A percentile compares a stretch with the other conserved stretches of the same genome.
phyloP scores from a whole-genome alignment of 2,329 filamentous ascomycete species.

The Stagonosporopsis tanaceti region DNA sequence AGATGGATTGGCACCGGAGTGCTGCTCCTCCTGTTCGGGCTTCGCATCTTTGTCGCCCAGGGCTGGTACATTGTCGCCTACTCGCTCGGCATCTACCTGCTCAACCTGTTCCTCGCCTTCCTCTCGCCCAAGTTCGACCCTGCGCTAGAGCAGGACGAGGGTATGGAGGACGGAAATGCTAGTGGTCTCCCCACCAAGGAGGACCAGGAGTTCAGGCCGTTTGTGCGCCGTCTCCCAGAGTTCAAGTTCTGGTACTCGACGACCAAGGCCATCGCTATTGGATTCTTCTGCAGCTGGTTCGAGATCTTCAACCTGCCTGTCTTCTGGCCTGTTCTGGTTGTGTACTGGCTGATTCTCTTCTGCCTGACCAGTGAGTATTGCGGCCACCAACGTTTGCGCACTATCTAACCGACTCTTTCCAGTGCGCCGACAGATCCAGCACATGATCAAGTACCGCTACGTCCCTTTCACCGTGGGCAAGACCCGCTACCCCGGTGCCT shows the following conservation, averaged over 20 bases:
- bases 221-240: constrained; percentile 93
- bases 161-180: constrained; percentile 88
- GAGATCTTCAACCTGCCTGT: constrained; percentile 95
- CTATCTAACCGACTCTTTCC: constrained; percentile 17
- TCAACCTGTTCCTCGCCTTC: constrained; percentile 99
- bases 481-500: constrained; percentile 50
- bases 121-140: constrained; percentile 98
- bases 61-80: constrained; percentile 99
- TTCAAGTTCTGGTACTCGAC: constrained; percentile 99
- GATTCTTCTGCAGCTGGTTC: constrained; percentile 91
- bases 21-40: constrained; percentile 80
- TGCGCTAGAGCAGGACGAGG: constrained; percentile 91
- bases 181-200: constrained; percentile 88
- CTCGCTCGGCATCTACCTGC: constrained; percentile 96
- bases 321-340: constrained; percentile 97
- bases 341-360: constrained; percentile 99
- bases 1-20: constrained; percentile 87
- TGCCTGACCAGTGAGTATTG: constrained; percentile 83
- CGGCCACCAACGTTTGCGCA: neutral
- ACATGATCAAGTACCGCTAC: constrained; percentile 99
- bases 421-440: constrained; percentile 99
- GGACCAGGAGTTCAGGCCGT: constrained; percentile 97
- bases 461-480: constrained; percentile 94
- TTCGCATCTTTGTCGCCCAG: constrained; percentile 89
- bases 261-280: constrained; percentile 83